A percentile compares a stretch with the other conserved stretches of the same genome.
Conservation (phyloP, 2,329 filamentous ascomycete species). For the Macrophomina phaseolina region DNA sequence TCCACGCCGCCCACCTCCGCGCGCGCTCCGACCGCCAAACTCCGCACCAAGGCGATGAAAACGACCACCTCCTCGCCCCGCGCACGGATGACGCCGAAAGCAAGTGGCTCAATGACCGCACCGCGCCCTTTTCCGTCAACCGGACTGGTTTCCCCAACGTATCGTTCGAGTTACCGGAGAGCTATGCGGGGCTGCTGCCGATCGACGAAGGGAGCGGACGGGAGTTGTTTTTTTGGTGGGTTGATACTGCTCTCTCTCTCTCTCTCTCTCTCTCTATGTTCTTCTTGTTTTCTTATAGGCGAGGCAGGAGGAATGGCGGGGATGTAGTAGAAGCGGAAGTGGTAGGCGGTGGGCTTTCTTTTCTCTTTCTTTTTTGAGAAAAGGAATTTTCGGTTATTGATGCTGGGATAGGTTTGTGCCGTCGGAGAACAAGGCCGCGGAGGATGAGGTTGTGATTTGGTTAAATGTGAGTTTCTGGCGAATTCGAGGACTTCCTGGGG, state of each 20-base stretch:
- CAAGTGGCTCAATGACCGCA: background rate
- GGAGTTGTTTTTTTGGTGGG: constrained; percentile 61
- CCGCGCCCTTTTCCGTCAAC: constrained; percentile 39
- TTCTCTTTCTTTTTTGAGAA: background rate
- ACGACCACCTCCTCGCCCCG: background rate
- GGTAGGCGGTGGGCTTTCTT: too few relatives aligned
- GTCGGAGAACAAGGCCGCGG: constrained; percentile 7
- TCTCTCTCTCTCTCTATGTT: too few relatives aligned
- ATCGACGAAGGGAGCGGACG: constrained; percentile 53
- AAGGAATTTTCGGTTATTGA: too few relatives aligned
- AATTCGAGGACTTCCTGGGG: background rate
- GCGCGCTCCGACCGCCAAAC: too few relatives aligned
- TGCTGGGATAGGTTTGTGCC: constrained; percentile 4
- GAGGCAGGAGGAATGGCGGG: too few relatives aligned
- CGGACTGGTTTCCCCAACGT: constrained; percentile 55
- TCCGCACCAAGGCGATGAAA: too few relatives aligned
- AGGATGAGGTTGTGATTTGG: constrained; percentile 42
- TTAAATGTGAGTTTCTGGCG: constrained; percentile 34
- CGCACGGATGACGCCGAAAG: background rate
- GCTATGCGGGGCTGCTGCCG: constrained; percentile 68
- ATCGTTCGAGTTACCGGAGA: constrained; percentile 62
- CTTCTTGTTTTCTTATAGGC: too few relatives aligned
- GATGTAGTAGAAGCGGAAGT: too few relatives aligned
- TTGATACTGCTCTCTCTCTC: background rate
- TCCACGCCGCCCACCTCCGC: too few relatives aligned